Evolutionary conservation across 495 filamentous ascomycete species (phyloP).

Genomic region (Penicillium roqueforti): DNA sequence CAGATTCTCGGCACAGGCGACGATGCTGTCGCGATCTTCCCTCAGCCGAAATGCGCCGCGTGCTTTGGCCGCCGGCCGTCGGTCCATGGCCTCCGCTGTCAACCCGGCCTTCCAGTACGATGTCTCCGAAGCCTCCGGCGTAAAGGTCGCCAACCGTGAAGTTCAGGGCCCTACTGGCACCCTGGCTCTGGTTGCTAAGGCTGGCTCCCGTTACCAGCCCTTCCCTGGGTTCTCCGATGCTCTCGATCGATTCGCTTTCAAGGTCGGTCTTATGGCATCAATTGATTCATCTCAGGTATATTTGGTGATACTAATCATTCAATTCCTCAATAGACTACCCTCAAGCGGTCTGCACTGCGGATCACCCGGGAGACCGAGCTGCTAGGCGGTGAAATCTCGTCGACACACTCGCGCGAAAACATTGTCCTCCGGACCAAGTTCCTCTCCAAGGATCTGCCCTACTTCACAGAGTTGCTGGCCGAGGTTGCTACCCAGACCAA

Average conservation of each 20-base stretch:
- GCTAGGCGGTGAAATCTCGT: slow-evolving; percentile 76
- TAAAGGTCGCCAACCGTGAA: slow-evolving; percentile 90
- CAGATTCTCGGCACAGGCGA: slow-evolving; percentile 48
- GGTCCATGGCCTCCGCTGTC: slow-evolving; percentile 76
- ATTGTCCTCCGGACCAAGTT: slow-evolving; percentile 89
- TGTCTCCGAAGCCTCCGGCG: slow-evolving; percentile 72
- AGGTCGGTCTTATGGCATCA: slow-evolving; percentile 57
- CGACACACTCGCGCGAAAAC: slow-evolving; percentile 89
- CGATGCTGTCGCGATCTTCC: slow-evolving; percentile 82
- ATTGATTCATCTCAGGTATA: slow-evolving; percentile 15
- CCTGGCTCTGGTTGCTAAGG: slow-evolving; percentile 86
- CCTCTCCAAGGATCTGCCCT: slow-evolving; percentile 89
- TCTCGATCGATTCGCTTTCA: slow-evolving; percentile 91
- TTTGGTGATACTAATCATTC: slow-evolving; percentile 7
- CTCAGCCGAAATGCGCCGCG: slow-evolving; percentile 73
- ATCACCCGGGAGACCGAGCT: slow-evolving; percentile 94
- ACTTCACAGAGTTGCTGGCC: slow-evolving; percentile 92
- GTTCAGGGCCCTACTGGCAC: slow-evolving; percentile 81
- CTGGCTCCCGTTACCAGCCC: slow-evolving; percentile 85
- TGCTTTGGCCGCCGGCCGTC: slow-evolving; percentile 58
- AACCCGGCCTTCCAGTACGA: slow-evolving; percentile 84
- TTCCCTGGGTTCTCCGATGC: slow-evolving; percentile 85
- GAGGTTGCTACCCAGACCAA: slow-evolving; percentile 86
- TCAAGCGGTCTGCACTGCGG: slow-evolving; percentile 79
- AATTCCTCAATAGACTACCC: slow-evolving; percentile 61